These are phyloP conservation scores for Capsella bursapastoris DNA, from an alignment of 345 rosid species.

Conservation along the genomic window DNA sequence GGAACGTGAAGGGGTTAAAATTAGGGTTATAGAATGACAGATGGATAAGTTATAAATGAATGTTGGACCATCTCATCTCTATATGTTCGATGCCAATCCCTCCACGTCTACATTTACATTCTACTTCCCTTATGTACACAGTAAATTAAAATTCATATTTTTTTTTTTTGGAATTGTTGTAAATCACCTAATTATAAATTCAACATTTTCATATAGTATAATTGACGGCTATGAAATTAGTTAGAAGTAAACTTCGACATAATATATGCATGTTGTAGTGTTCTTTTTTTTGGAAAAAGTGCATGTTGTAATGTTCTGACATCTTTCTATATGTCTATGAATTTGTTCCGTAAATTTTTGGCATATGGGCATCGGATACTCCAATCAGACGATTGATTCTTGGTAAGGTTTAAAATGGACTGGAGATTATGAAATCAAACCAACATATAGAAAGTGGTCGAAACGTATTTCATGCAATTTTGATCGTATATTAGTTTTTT, in stretches of 20 bases:
- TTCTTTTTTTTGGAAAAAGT: too few species aligned
- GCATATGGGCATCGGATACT: background rate
- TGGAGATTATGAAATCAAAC: background rate
- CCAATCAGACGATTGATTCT: background rate
- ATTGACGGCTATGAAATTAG: background rate
- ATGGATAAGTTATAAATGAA: conserved; percentile 27
- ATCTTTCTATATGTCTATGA: background rate
- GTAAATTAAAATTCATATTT: background rate
- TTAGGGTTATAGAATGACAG: conserved; percentile 37
- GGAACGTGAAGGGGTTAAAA: conserved; percentile 27
- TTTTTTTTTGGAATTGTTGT: background rate
- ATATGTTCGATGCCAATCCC: conserved; percentile 31
- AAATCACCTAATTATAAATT: background rate
- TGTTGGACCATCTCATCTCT: conserved; percentile 41
- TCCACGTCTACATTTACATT: conserved; percentile 38
- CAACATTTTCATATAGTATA: background rate
- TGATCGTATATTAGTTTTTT: background rate
- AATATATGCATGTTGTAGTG: background rate
- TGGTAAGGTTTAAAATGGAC: background rate
- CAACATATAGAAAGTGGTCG: background rate
- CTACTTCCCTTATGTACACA: conserved; percentile 5
- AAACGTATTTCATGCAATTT: background rate
- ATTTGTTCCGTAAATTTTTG: background rate
- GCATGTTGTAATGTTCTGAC: background rate
- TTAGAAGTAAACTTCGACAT: background rate